A percentile compares a stretch with the other conserved stretches of the same genome.
phyloP scores from a whole-genome alignment of 2,329 filamentous ascomycete genomes.

The Exophiala oligosperma region DNA sequence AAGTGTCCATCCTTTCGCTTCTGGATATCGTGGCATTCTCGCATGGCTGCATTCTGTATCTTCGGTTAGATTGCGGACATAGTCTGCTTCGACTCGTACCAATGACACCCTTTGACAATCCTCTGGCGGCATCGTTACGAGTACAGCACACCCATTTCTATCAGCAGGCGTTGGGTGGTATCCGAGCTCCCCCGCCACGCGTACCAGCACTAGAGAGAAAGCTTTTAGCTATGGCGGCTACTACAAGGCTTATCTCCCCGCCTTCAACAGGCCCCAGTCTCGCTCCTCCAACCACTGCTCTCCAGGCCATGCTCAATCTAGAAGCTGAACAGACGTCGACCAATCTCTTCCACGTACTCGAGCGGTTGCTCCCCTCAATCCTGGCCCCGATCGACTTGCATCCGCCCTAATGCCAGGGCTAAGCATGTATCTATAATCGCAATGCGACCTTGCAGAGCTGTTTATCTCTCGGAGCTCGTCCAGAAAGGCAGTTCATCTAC shows the following conservation, averaged over 20 bases:
- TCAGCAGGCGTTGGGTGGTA: neutral
- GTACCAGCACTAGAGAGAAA: neutral
- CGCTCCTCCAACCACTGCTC: neutral
- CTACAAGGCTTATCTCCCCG: slow-evolving; percentile 2
- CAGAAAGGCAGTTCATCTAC: slow-evolving; percentile 8
- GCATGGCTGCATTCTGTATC: no score
- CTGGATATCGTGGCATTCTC: no score
- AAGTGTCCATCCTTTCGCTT: no score
- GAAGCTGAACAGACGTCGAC: slow-evolving; percentile 8
- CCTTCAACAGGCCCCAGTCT: neutral
- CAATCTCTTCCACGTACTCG: slow-evolving; percentile 6
- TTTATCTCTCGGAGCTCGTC: slow-evolving; percentile 10
- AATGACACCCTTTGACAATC: neutral
- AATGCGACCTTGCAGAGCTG: neutral
- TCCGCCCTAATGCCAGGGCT: slow-evolving; percentile 15
- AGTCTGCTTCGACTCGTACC: neutral
- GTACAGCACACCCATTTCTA: no score
- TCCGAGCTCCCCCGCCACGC: neutral
- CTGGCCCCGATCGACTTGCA: neutral
- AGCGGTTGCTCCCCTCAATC: neutral
- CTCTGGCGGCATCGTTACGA: neutral
- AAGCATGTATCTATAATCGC: neutral
- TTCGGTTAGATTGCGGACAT: slow-evolving; percentile 12
- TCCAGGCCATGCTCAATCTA: slow-evolving; percentile 12
- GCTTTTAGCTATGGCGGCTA: neutral